These are phyloP conservation scores for Clonostachys rhizophaga DNA, from an alignment of 2,329 filamentous ascomycete species.

Conservation along the genomic window DNA sequence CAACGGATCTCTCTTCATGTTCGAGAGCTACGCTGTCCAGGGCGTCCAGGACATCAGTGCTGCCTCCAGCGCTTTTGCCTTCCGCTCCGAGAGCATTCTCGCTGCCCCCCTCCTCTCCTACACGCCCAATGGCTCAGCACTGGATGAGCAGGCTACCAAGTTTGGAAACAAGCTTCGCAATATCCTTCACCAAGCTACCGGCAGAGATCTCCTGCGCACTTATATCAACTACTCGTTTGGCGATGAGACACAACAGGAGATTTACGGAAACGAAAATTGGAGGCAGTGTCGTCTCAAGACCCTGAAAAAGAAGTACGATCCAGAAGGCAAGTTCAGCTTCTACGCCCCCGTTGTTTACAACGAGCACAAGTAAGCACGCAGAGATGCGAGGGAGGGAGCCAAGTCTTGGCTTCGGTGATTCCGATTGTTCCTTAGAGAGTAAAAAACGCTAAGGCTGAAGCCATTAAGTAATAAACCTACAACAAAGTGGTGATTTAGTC, in stretches of 20 bases:
- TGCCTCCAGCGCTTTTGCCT: constrained; percentile 36
- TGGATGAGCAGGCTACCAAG: constrained; percentile 22
- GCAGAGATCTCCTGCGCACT: constrained; percentile 19
- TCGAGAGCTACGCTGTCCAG: constrained; percentile 44
- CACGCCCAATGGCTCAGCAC: constrained; percentile 16
- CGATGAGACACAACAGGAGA: constrained; percentile 28
- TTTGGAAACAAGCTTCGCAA: constrained; percentile 30
- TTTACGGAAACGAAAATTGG: constrained; percentile 46
- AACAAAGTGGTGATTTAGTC: no score
- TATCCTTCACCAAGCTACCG: constrained; percentile 25
- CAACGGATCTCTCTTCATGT: constrained; percentile 37
- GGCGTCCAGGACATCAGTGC: constrained; percentile 31
- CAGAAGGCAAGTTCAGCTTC: constrained; percentile 34
- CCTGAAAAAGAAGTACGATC: constrained; percentile 46
- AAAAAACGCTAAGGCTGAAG: no score
- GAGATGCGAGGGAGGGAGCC: no score
- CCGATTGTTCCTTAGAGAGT: no score
- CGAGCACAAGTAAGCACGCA: no score
- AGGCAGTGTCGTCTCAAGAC: constrained; percentile 34
- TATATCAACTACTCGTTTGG: constrained; percentile 51
- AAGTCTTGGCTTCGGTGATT: no score
- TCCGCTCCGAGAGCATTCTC: constrained; percentile 37
- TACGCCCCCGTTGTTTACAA: constrained; percentile 23
- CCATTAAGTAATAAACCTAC: no score
- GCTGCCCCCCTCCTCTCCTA: constrained; percentile 30